Percentiles rank a stretch among this genome's conserved stretches.
Evolutionary conservation across 768 basidiomycete genomes (phyloP).

Genomic region (Auricularia heimuer): DNA sequence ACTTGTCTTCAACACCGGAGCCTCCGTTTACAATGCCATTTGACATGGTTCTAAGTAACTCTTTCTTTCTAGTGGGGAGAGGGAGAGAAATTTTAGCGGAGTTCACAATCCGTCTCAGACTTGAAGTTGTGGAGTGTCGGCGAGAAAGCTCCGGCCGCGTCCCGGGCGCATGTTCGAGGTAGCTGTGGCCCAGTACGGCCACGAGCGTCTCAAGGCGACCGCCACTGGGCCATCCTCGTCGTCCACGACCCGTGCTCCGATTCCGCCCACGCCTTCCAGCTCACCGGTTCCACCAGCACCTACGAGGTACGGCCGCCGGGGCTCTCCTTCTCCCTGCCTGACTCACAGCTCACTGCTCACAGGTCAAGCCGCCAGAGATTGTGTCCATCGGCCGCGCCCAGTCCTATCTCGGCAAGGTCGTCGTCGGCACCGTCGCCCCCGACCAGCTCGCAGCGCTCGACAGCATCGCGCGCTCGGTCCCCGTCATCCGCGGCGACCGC

Average conservation of each 20-base stretch:
- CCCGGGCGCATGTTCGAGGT: background rate
- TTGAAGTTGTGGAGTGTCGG: no score
- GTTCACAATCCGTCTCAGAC: background rate
- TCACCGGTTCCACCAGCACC: background rate
- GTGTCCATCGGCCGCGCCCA: background rate
- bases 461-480: background rate
- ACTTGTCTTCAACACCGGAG: constrained; percentile 62
- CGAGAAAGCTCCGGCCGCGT: background rate
- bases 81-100: background rate
- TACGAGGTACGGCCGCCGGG: background rate
- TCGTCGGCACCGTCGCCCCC: background rate
- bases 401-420: background rate
- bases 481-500: background rate
- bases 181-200: background rate
- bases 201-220: background rate
- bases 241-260: background rate
- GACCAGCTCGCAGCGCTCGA: background rate
- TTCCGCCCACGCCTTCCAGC: background rate
- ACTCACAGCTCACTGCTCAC: background rate
- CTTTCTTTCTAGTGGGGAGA: background rate
- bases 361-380: background rate
- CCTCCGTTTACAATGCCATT: constrained; percentile 82
- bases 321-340: background rate
- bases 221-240: constrained; percentile 1
- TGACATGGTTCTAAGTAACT: constrained; percentile 46